phyloP scores from a whole-genome alignment of 352 stramenopile genomes.

The Thraustochytrium sp. region DNA sequence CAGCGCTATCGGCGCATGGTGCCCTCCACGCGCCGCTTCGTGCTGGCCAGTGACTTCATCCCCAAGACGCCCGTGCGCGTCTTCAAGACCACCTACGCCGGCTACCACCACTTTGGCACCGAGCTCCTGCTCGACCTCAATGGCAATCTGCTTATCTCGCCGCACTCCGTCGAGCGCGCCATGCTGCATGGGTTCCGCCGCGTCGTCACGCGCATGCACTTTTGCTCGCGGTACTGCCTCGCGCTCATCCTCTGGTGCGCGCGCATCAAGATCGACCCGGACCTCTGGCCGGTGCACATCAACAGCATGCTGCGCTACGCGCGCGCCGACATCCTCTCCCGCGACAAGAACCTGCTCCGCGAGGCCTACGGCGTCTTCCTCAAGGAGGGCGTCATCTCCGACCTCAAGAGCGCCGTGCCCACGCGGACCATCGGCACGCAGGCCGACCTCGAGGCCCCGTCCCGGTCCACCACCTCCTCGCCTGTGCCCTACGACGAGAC shows the following conservation, averaged over 20 bases:
- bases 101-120: slow-evolving; percentile 16
- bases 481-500: not conserved
- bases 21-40: not conserved
- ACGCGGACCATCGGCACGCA: not conserved
- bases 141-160: slow-evolving; percentile 20
- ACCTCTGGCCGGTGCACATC: not conserved
- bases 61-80: not conserved
- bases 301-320: not conserved
- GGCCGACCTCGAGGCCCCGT: not conserved
- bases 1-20: not conserved
- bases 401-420: not conserved
- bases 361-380: not conserved
- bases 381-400: slow-evolving; percentile 6
- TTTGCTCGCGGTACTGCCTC: not conserved
- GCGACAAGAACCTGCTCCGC: not conserved
- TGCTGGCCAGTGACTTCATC: slow-evolving; percentile 18
- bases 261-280: not conserved
- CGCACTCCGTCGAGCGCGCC: not conserved
- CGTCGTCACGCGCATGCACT: not conserved
- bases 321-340: not conserved
- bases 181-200: not conserved
- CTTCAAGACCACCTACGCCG: not conserved
- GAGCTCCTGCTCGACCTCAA: slow-evolving; percentile 29
- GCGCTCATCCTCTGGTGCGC: not conserved
- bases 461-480: too few relatives aligned